These are phyloP conservation scores for Saraca asoca DNA, from an alignment of 331 rosid species.

Conservation along the genomic window DNA sequence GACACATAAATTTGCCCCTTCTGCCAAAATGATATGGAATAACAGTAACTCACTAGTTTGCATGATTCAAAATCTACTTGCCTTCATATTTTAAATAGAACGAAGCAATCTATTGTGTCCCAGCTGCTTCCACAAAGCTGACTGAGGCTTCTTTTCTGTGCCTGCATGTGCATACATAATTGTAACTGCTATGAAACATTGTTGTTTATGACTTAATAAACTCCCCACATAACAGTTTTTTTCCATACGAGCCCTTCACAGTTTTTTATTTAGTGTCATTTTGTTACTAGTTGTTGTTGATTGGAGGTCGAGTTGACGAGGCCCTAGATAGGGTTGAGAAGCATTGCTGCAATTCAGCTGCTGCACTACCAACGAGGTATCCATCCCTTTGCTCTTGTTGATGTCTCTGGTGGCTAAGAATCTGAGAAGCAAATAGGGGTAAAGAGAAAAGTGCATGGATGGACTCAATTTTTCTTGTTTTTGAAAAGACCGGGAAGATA, in stretches of 20 bases:
- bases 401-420: conserved; percentile 13
- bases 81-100: conserved; percentile 9
- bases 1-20: no score
- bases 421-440: neutral
- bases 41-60: conserved; percentile 9
- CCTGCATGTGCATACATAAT: neutral
- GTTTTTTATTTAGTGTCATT: conserved; percentile 19
- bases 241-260: conserved; percentile 12
- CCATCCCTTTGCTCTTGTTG: conserved; percentile 16
- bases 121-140: neutral
- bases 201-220: neutral
- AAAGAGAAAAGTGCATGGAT: neutral
- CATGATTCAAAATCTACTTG: conserved; percentile 23
- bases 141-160: conserved; percentile 4
- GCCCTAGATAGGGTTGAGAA: conserved; percentile 57
- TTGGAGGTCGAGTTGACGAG: conserved; percentile 68
- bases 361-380: conserved; percentile 62
- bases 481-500: neutral
- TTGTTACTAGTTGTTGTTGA: conserved; percentile 61
- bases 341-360: conserved; percentile 46
- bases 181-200: conserved; percentile 3
- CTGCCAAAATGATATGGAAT: no score
- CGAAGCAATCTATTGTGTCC: conserved; percentile 11
- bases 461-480: neutral
- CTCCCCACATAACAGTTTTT: conserved; percentile 2